These are phyloP conservation scores for Batkoa obscura DNA, from an alignment of 371 early-diverging fungal genomes.

Conservation along the genomic window DNA sequence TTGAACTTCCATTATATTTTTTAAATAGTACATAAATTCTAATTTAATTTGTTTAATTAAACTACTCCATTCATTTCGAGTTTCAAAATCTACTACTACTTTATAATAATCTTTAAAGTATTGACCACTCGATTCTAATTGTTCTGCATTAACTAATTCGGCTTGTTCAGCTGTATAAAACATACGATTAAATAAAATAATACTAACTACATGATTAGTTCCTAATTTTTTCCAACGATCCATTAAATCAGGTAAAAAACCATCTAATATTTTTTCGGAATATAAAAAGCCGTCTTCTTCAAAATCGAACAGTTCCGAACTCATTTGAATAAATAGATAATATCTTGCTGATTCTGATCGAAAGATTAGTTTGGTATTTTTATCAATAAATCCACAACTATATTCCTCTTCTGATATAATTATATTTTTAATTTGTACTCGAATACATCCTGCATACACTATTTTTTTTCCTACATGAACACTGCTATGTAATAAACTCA, in stretches of 20 bases:
- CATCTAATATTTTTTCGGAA: conserved; percentile 75
- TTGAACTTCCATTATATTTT: conserved; percentile 43
- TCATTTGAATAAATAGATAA: conserved; percentile 88
- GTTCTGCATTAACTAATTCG: conserved; percentile 24
- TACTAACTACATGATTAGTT: conserved; percentile 89
- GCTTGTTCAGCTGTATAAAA: conserved; percentile 34
- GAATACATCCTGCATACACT: conserved; percentile 44
- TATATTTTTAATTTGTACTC: conserved; percentile 70
- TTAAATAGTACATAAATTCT: conserved; percentile 63
- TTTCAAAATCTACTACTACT: conserved; percentile 85
- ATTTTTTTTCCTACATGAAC: conserved; percentile 68
- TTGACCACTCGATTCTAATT: conserved; percentile 23
- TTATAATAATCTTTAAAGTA: conserved; percentile 85
- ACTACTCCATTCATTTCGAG: conserved; percentile 64
- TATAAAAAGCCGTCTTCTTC: conserved; percentile 88
- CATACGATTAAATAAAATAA: conserved; percentile 80
- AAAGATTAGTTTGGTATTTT: conserved; percentile 68
- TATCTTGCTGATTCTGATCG: conserved; percentile 85
- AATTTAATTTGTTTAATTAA: conserved; percentile 50
- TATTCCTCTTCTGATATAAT: conserved; percentile 35
- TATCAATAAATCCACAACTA: conserved; percentile 53
- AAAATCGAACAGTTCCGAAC: conserved; percentile 91
- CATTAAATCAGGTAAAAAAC: conserved; percentile 79
- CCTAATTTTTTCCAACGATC: conserved; percentile 61
- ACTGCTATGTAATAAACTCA: conserved; percentile 39